Evolutionary conservation across 2,329 filamentous ascomycete genomes (phyloP), one percentile per base, ranked within the genome.

Genomic region (Parasarocladium wereldwijsianum): DNA sequence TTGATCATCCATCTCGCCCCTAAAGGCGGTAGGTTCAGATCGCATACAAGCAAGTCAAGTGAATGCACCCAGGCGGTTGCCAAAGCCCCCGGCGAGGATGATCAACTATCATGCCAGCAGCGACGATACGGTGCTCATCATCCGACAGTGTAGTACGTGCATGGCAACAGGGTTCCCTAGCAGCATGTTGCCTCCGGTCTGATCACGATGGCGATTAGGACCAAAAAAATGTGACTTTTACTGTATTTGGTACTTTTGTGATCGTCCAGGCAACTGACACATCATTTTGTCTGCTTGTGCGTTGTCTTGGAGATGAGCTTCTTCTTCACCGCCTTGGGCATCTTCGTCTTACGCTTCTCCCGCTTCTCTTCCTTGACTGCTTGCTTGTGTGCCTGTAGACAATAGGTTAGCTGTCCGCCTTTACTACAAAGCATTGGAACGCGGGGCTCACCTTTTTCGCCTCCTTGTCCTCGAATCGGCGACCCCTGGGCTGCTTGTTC

Each of bases 261-360:
- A n/a, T 21, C 19, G 16, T 12, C 15, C 23, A 16, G 20, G 9
- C 17, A 3, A 4, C n/a, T 5, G 24, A 13, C 6, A 17, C 19
- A 29, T 50, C n/a, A n/a, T 45, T 60, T 68, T 50, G 69, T 76
- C 58, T 80, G 78, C 45, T 68, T 71, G 40, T 71, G 61, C 33
- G 70, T 62, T 11, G 66, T 64, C 38, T 62, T 61, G 33, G 65
- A 67, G 16, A 93, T 70, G 34, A 93, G 55, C 50, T 79, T 82
- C 64, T 94, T 96, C 68, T 98, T 98, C 19, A 93, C 40, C 49
- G 92, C 75, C 58, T 98, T 98, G 1, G 90, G 87, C 57, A 98
- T 93, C 64, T 98, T 98, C 4, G 82, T 80, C 53, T 87, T 83
- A 36, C 90, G 65, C 61, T 92, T 85, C 53, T 94, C 86, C 20